Conservation (phyloP, 345 rosid species). For the Moricandia arvensis region DNA sequence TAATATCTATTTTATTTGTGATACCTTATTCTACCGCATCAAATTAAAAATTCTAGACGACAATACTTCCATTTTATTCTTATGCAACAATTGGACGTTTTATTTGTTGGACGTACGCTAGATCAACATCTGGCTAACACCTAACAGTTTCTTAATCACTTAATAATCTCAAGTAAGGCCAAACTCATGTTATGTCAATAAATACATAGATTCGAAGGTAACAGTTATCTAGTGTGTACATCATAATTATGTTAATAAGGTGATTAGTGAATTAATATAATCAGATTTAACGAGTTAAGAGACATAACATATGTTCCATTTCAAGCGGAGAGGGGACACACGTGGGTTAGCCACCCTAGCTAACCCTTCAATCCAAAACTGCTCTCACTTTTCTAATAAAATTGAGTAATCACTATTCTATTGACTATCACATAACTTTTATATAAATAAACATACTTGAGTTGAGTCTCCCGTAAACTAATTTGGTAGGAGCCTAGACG, state of each 20-base stretch:
- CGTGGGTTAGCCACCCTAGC: constrained; percentile 39
- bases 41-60: background rate
- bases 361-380: constrained; percentile 27
- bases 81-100: background rate
- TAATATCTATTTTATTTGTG: background rate
- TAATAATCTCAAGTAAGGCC: background rate
- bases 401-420: background rate
- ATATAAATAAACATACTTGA: constrained; percentile 6
- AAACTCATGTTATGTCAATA: constrained; percentile 7
- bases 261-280: background rate
- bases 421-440: background rate
- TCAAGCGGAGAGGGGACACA: constrained; percentile 43
- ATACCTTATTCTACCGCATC: background rate
- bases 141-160: background rate
- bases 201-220: background rate
- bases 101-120: background rate
- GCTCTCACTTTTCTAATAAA: background rate
- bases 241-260: background rate
- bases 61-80: background rate
- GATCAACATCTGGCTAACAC: background rate
- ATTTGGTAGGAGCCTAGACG: constrained; percentile 22
- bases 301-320: constrained; percentile 38
- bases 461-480: constrained; percentile 18
- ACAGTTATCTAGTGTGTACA: background rate
- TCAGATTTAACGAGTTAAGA: constrained; percentile 24